Percentiles rank a stretch among this genome's conserved stretches.
These are phyloP conservation scores for Glarea lozoyensis DNA, from an alignment of 495 filamentous ascomycete genomes.

Conservation along the genomic window DNA sequence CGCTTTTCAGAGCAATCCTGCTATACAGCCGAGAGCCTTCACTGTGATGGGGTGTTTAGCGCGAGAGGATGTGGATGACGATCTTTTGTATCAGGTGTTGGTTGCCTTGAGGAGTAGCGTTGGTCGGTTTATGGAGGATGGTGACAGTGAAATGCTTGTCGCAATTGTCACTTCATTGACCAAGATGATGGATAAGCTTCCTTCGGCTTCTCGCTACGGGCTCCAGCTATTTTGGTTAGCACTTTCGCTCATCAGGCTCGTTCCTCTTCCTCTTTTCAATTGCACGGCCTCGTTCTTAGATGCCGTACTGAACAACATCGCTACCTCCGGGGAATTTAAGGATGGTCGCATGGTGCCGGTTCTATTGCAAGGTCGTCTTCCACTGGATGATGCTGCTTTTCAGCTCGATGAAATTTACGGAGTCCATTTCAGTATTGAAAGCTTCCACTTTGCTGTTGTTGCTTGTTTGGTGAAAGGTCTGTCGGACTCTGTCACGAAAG, in stretches of 20 bases:
- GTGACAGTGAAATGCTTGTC: constrained; percentile 56
- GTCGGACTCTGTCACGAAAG: constrained; percentile 47
- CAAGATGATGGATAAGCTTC: constrained; percentile 62
- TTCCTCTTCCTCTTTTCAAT: constrained; percentile 50
- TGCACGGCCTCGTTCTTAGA: constrained; percentile 54
- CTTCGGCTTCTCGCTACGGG: constrained; percentile 52
- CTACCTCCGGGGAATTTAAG: constrained; percentile 43
- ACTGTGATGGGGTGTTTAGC: constrained; percentile 62
- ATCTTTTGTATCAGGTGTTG: constrained; percentile 58
- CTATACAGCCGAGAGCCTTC: constrained; percentile 58
- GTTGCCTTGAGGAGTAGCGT: constrained; percentile 54
- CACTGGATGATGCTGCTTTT: constrained; percentile 47
- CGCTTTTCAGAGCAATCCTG: constrained; percentile 61
- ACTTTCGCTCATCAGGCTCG: constrained; percentile 52
- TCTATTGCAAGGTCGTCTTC: constrained; percentile 44
- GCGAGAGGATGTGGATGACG: constrained; percentile 58
- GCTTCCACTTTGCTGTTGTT: constrained; percentile 54
- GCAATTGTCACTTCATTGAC: constrained; percentile 53
- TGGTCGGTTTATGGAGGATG: constrained; percentile 47
- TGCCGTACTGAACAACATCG: constrained; percentile 49
- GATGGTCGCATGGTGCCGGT: constrained; percentile 46
- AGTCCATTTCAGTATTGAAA: constrained; percentile 50
- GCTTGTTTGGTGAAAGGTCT: constrained; percentile 52
- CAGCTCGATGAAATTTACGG: constrained; percentile 53
- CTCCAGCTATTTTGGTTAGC: constrained; percentile 63